Conservation (phyloP, 805 yeast species). For the Debaryomyces tyrocola region DNA sequence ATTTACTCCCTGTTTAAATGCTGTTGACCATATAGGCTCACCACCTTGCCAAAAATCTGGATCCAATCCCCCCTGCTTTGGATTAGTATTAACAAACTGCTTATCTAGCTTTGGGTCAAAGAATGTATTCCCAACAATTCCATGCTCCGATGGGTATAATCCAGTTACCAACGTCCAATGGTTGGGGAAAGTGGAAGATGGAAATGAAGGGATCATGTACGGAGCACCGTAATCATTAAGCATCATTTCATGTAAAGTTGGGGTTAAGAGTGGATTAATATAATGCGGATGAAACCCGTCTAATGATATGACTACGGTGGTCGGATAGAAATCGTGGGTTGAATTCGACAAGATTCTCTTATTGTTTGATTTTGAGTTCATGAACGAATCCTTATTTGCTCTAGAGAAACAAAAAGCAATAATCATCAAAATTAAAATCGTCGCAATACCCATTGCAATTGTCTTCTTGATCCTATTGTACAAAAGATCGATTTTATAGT, state of each 20-base stretch:
- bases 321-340: slow-evolving; percentile 69
- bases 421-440: slow-evolving; percentile 1
- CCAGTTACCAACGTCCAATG: slow-evolving; percentile 94
- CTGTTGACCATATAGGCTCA: slow-evolving; percentile 85
- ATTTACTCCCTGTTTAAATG: slow-evolving; percentile 56
- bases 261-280: slow-evolving; percentile 64
- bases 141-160: slow-evolving; percentile 77
- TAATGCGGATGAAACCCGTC: slow-evolving; percentile 94
- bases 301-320: slow-evolving; percentile 76
- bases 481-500: slow-evolving; percentile 24
- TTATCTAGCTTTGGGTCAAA: slow-evolving; percentile 57
- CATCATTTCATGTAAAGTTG: slow-evolving; percentile 62
- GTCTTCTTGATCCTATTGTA: slow-evolving; percentile 20
- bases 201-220: slow-evolving; percentile 83
- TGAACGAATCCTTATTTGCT: background rate
- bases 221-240: slow-evolving; percentile 64
- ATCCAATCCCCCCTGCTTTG: slow-evolving; percentile 48
- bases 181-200: slow-evolving; percentile 87
- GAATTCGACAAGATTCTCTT: slow-evolving; percentile 49
- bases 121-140: slow-evolving; percentile 82
- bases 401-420: background rate
- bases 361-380: slow-evolving; percentile 4
- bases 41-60: slow-evolving; percentile 80
- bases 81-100: slow-evolving; percentile 65
- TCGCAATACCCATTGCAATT: slow-evolving; percentile 10